Evolutionary conservation across 2,329 filamentous ascomycete species (phyloP), one percentile per base, ranked within the genome.

Genomic region (Ascochyta fabae): DNA sequence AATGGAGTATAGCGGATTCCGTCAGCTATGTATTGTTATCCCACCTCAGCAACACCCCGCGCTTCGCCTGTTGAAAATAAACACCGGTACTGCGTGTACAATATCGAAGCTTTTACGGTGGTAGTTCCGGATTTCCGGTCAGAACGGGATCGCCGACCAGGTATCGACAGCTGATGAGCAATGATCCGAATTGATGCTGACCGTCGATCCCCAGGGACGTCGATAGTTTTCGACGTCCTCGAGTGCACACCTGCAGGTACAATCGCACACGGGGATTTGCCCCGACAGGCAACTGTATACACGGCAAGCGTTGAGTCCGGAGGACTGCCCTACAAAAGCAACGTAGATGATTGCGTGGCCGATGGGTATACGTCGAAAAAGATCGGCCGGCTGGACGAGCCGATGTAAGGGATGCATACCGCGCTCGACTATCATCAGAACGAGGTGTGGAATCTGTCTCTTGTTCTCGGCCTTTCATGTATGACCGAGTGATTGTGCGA

Each of bases 1-100:
- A 47, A 66, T 61, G 7, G 15, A 62, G 65, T 36, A 68, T 59
- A 48, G 57, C 40, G 23, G 56, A 43, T 58, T 60, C 51, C 54
- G 47, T 22, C 35, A 43, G 48, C 24, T 39, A 35, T 53, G 23
- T 51, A 40, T 52, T 43, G 39, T 47, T 53, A 38, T 54, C 56
- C 22, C 16, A 48, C 34, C 43, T 12, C 39, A 43, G 42, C 19
- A 35, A n/a, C 27, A 22, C 13, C 35, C 23, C 24, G 31, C 45
- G 24, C 46, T 40, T 42, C 44, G 45, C 49, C 34, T 42, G 15
- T 49, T 33, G 31, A 35, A 15, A 42, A 50, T 47, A 38, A 35
- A 53, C 43, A 34, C 15, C 31, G 39, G 12, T 19, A 46, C 23
- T n/a, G 24, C 36, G 53, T 31, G 46, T 39, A 26, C 6, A 26